Evolutionary conservation across 768 basidiomycete genomes (phyloP), one percentile per base, ranked within the genome.

Genomic region (Clathrus columnatus): DNA sequence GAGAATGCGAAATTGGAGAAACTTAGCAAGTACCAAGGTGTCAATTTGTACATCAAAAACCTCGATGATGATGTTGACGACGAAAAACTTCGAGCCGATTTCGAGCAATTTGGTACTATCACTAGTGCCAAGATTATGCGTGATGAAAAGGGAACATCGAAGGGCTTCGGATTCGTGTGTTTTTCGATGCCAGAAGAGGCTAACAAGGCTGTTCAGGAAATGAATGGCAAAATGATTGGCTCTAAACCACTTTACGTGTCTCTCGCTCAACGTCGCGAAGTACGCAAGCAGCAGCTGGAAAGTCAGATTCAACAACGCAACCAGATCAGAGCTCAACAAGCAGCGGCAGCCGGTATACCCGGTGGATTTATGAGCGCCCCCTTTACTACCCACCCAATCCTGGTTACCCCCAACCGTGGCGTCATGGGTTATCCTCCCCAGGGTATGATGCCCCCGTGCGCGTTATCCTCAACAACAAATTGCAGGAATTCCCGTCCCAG

Each of bases 171-270:
- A 61, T 99, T 99, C 68, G 96, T 99, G 63, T 99, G 96, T 73
- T 99, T 92, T 79, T 91, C 92, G 30, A 87, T 92, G 51, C 93
- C 96, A 48, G 96, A 99, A 62, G 96, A 99, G 74, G 94, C 96
- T 21, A 97, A 92, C 66, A 98, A 98, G 77, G 96, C 96, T 59
- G 93, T 98, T 58, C 90, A 92, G 54, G 96, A 99, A 77, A 96
- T 99, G 93, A 99, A 99, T 81, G 97, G 96, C 82, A 95, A 95
- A 77, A 98, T 98, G 86, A 91, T 98, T 65, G 95, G 95, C 59
- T 82, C 86, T 62, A 99, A 99, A 75, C 96, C 96, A 51, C 83
- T 99, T 64, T 99, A 98, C 67, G 96, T 99, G 68, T 94, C 95
- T 42, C 84, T 98, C 62, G 96, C 96, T 62, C 96, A 99, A 70